Percentiles rank a stretch among this genome's conserved stretches.
Evolutionary conservation across 2,329 filamentous ascomycete genomes (phyloP).

Genomic region (Esteya vermicola): DNA sequence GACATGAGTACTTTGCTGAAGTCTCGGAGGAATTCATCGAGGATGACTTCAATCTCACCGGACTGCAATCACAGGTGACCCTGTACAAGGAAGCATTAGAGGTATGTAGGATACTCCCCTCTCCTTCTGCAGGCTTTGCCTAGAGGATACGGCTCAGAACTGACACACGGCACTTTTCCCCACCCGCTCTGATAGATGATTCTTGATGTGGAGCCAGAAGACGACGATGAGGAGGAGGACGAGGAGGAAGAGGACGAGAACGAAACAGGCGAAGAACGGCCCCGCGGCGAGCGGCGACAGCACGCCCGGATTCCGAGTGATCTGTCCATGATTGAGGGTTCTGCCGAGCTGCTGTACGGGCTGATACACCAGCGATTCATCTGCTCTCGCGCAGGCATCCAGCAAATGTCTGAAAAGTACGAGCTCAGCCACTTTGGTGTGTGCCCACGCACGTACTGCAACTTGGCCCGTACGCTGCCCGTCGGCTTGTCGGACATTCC

Average conservation of each 20-base stretch:
- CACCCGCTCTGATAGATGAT: slow-evolving; percentile 59
- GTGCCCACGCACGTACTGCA: slow-evolving; percentile 90
- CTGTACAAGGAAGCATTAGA: slow-evolving; percentile 99
- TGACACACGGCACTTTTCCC: too few species aligned
- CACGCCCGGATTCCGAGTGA: slow-evolving; percentile 79
- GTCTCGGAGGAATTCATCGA: slow-evolving; percentile 99
- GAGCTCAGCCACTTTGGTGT: slow-evolving; percentile 91
- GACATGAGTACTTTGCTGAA: slow-evolving; percentile 98
- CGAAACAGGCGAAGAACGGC: slow-evolving; percentile 47
- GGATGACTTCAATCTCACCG: slow-evolving; percentile 98
- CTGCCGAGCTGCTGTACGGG: slow-evolving; percentile 94
- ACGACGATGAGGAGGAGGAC: slow-evolving; percentile 76
- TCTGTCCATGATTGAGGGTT: slow-evolving; percentile 88
- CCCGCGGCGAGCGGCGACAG: slow-evolving; percentile 56
- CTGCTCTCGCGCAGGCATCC: slow-evolving; percentile 87
- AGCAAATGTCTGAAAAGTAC: slow-evolving; percentile 99
- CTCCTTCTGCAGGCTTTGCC: too few species aligned
- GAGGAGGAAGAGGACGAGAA: slow-evolving; percentile 65
- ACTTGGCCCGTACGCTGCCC: slow-evolving; percentile 76
- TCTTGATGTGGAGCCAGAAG: slow-evolving; percentile 91
- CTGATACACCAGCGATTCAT: slow-evolving; percentile 98
- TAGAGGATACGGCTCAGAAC: too few species aligned
- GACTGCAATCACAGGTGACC: slow-evolving; percentile 83
- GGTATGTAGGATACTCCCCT: too few species aligned
- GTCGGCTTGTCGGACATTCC: slow-evolving; percentile 91